These are phyloP conservation scores for Fonsecaea nubica DNA, from an alignment of 2,329 filamentous ascomycete species.

Conservation along the genomic window DNA sequence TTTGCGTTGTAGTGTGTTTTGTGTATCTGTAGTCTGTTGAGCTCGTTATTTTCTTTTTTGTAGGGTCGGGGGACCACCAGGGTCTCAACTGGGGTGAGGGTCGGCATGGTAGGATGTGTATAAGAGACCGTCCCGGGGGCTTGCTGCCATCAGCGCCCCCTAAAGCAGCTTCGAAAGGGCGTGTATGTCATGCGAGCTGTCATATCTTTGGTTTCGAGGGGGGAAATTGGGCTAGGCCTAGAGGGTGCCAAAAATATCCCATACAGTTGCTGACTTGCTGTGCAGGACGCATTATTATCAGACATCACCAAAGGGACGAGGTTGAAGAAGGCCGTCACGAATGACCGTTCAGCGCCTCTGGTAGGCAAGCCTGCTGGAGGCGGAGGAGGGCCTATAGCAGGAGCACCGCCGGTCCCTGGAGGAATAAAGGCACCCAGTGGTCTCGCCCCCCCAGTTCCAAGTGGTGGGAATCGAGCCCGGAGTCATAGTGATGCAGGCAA, in stretches of 20 bases:
- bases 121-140: slow-evolving; percentile 68
- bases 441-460: slow-evolving; percentile 74
- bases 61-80: no score
- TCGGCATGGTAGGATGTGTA: no score
- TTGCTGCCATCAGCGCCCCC: slow-evolving; percentile 65
- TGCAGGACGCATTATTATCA: slow-evolving; percentile 79
- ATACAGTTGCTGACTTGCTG: slow-evolving; percentile 26
- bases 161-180: slow-evolving; percentile 60
- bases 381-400: slow-evolving; percentile 68
- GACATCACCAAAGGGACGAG: slow-evolving; percentile 83
- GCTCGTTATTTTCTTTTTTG: no score
- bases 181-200: slow-evolving; percentile 61
- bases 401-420: slow-evolving; percentile 81
- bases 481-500: slow-evolving; percentile 76
- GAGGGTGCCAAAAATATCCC: neutral
- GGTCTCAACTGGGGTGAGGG: no score
- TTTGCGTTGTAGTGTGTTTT: no score
- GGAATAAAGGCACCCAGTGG: slow-evolving; percentile 67
- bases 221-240: neutral
- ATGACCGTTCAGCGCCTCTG: slow-evolving; percentile 85
- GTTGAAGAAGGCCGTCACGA: slow-evolving; percentile 86
- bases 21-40: no score
- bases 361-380: slow-evolving; percentile 65
- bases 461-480: slow-evolving; percentile 67
- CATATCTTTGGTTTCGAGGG: neutral